Conservation (phyloP, 352 stramenopile species). For the Thraustochytrium sp. region DNA sequence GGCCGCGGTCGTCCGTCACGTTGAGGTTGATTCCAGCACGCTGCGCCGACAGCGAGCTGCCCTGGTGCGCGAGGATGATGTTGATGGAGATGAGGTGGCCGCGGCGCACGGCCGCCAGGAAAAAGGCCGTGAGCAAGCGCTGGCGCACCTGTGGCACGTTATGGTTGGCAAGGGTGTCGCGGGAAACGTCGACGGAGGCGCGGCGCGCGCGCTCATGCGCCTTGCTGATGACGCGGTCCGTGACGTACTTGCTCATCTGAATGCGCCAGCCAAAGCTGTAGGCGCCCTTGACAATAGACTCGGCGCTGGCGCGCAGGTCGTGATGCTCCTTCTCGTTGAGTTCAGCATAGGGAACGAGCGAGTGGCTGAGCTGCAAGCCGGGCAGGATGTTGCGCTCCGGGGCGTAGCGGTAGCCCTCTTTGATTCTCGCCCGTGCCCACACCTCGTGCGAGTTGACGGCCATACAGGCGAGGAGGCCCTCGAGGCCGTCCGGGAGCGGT, state of each 20-base stretch:
- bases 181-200: neutral
- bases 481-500: neutral
- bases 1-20: neutral
- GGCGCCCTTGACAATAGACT: slow-evolving; percentile 7
- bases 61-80: neutral
- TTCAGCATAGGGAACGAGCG: neutral
- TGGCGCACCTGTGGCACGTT: neutral
- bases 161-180: neutral
- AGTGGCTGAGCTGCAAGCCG: slow-evolving; percentile 1
- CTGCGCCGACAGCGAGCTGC: neutral
- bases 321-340: neutral
- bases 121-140: neutral
- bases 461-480: neutral
- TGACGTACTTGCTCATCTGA: neutral
- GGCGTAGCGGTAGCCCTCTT: slow-evolving; percentile 19
- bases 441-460: slow-evolving; percentile 42
- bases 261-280: neutral
- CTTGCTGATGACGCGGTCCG: neutral
- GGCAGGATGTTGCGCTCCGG: neutral
- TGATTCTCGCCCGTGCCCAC: slow-evolving; percentile 37
- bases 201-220: neutral
- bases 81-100: neutral
- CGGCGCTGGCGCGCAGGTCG: neutral
- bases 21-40: neutral
- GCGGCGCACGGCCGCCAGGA: neutral